Base-by-base conservation (phyloP, 2,329 filamentous ascomycete genomes). In the Beauveria asiatica region DNA sequence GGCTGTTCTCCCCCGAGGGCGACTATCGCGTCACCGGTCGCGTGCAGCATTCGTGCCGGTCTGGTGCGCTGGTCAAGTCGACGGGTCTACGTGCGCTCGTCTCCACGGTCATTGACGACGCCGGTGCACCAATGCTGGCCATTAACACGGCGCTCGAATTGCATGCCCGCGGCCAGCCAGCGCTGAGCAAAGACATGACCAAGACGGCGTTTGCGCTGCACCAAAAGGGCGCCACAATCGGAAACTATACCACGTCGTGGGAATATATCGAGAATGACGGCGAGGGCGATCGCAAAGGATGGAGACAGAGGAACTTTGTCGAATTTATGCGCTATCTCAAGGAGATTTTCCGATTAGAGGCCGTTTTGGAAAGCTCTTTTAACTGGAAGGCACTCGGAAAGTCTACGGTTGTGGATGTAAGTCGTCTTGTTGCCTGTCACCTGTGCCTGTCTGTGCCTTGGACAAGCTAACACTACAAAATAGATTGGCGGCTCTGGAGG, bases 401-500 rank as follows among this genome's bases (percentile, higher is more conserved):
- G 39, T 66, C 67, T 19, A 73, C 66, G 5, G 70, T 77, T 8
- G 71, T 76, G n/a, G 75, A 77, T 67, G 73, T 76, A 61, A 73
- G 75, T 69, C 5, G 5, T 13, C 11, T 13, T n/a, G n/a, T n/a
- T n/a, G n/a, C 23, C 23, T 23, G 23, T 1, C 23, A 6, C 11
- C 13, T 13, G 30, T 5, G 30, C 30, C 30, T 37, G 33, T 37
- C 30, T 37, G 33, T 37, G 5, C 13, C 33, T 16, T 37, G 11
- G 5, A 37, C 13, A 16, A 37, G 33, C 33, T 64, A 42, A 62
- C 48, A 59, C 8, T 46, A 2, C 9, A 17, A 23, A 7, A 3
- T 33, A 75, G 74, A 66, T 79, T 23, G 76, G 76, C 9, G 76
- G 77, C 21, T 78, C 76, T 5, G 72, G 67, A 9, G 77, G 76